phyloP scores from a whole-genome alignment of 2,329 filamentous ascomycete genomes.

The Xylariales sp. region DNA sequence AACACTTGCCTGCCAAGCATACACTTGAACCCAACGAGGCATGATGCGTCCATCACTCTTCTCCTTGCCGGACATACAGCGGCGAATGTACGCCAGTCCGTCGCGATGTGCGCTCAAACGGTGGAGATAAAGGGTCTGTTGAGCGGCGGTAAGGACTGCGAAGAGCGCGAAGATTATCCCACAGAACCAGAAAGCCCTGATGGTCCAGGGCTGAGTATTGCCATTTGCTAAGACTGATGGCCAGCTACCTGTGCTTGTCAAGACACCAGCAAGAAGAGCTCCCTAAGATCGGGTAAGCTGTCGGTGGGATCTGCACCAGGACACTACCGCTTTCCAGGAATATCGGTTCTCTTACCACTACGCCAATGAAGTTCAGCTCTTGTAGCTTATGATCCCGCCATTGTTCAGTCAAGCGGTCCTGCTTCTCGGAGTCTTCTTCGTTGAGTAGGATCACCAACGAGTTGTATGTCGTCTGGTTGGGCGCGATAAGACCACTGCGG shows the following conservation, averaged over 20 bases:
- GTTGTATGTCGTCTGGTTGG: slow-evolving; percentile 11
- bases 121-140: slow-evolving; percentile 37
- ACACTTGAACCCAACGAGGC: slow-evolving; percentile 15
- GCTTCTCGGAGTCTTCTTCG: slow-evolving; percentile 8
- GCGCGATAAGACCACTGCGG: slow-evolving; percentile 12
- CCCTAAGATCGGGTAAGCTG: slow-evolving; percentile 13
- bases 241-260: slow-evolving; percentile 39
- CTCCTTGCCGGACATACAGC: slow-evolving; percentile 9
- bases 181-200: slow-evolving; percentile 36
- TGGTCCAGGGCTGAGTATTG: slow-evolving; percentile 32
- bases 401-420: slow-evolving; percentile 9
- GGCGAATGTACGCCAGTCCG: slow-evolving; percentile 29
- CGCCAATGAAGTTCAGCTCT: slow-evolving; percentile 15
- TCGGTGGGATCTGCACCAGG: too few relatives aligned
- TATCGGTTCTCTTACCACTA: slow-evolving; percentile 10
- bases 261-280: slow-evolving; percentile 32
- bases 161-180: slow-evolving; percentile 45
- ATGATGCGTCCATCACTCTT: slow-evolving; percentile 5
- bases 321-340: not conserved
- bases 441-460: slow-evolving; percentile 11
- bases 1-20: slow-evolving; percentile 19
- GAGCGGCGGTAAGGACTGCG: slow-evolving; percentile 39
- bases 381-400: slow-evolving; percentile 13
- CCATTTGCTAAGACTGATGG: slow-evolving; percentile 34
- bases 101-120: slow-evolving; percentile 35